Evolutionary conservation across 2,329 filamentous ascomycete species (phyloP).

Genomic region (Paraphaeosphaeria minitans): DNA sequence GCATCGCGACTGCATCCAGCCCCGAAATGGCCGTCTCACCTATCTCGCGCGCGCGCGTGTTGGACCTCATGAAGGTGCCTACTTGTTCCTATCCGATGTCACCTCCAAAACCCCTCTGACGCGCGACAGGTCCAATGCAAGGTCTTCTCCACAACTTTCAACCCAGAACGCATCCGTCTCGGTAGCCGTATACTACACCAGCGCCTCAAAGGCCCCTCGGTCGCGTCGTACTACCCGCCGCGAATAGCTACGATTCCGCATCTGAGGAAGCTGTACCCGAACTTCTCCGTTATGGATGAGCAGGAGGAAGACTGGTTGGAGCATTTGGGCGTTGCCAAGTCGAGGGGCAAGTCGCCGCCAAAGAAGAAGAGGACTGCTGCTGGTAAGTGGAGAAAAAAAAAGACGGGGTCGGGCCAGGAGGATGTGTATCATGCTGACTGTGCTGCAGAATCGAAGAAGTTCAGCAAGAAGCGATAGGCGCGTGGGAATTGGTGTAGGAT

Average conservation of each 20-base stretch:
- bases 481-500: background rate
- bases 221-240: conserved; percentile 88
- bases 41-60: conserved; percentile 57
- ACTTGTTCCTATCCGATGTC: background rate
- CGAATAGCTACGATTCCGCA: conserved; percentile 74
- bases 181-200: conserved; percentile 94
- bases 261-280: conserved; percentile 71
- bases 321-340: conserved; percentile 57
- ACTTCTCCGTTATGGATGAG: conserved; percentile 73
- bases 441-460: conserved; percentile 52
- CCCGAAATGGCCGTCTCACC: conserved; percentile 58
- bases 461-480: conserved; percentile 52
- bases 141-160: conserved; percentile 90
- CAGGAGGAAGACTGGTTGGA: conserved; percentile 80
- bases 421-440: conserved; percentile 10
- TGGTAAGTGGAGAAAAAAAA: conserved; percentile 41
- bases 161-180: conserved; percentile 78
- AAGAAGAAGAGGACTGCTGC: conserved; percentile 79
- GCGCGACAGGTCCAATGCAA: conserved; percentile 78
- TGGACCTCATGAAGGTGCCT: conserved; percentile 78
- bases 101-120: conserved; percentile 13
- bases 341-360: conserved; percentile 82
- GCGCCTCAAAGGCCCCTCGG: conserved; percentile 78
- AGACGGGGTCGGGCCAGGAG: background rate
- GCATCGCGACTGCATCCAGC: conserved; percentile 10